Conservation (phyloP, 139 green algal species). For the Axilococcus clingmanii region DNA sequence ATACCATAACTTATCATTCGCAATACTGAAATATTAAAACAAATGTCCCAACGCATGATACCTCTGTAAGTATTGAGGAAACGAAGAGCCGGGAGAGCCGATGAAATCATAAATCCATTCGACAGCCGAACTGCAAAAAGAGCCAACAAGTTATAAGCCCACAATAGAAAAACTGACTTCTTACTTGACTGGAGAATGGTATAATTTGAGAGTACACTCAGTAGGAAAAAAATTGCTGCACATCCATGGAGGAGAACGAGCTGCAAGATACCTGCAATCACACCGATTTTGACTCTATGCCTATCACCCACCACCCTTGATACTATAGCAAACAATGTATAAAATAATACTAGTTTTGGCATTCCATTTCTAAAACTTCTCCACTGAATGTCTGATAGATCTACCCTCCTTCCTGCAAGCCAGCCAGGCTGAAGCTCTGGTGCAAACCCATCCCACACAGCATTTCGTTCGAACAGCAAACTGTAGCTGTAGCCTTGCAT, state of each 20-base stretch:
- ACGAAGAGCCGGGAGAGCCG: slow-evolving; percentile 5
- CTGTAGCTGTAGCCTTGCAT: slow-evolving; percentile 8
- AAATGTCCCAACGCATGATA: slow-evolving; percentile 76
- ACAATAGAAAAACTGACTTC: slow-evolving; percentile 39
- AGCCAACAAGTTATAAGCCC: slow-evolving; percentile 29
- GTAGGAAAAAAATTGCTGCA: slow-evolving; percentile 23
- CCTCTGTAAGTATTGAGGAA: slow-evolving; percentile 18
- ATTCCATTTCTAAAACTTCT: slow-evolving; percentile 45
- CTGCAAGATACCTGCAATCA: slow-evolving; percentile 15
- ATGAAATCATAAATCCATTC: slow-evolving; percentile 29
- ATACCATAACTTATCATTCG: slow-evolving; percentile 72
- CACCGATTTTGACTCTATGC: slow-evolving; percentile 5
- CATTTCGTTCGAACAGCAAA: slow-evolving; percentile 10
- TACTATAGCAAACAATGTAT: slow-evolving; percentile 14
- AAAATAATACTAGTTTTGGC: slow-evolving; percentile 26
- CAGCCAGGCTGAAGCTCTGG: slow-evolving; percentile 16
- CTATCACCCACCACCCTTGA: slow-evolving; percentile 20
- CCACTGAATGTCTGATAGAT: slow-evolving; percentile 78
- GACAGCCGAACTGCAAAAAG: slow-evolving; percentile 38
- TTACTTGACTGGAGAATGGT: background rate
- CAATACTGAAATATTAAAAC: slow-evolving; percentile 80
- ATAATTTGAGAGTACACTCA: slow-evolving; percentile 9
- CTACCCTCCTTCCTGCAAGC: slow-evolving; percentile 15
- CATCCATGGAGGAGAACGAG: slow-evolving; percentile 35
- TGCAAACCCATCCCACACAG: slow-evolving; percentile 15